phyloP scores from a whole-genome alignment of 1,284 basidiomycete genomes.

The Leccinum griseonigrum region DNA sequence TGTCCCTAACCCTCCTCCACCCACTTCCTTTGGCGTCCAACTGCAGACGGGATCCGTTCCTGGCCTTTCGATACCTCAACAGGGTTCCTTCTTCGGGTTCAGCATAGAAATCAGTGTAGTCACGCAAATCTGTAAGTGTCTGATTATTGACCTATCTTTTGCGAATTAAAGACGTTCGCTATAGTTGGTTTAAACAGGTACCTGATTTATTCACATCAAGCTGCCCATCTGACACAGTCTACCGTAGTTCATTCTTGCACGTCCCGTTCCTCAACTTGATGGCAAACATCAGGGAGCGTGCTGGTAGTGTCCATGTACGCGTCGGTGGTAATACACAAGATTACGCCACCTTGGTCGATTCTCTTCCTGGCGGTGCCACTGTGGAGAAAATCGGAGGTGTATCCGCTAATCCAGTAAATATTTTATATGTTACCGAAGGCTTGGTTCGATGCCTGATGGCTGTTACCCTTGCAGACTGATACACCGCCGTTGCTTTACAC shows the following conservation, averaged over 20 bases:
- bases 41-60: slow-evolving; percentile 39
- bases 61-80: slow-evolving; percentile 51
- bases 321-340: not conserved
- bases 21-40: slow-evolving; percentile 41
- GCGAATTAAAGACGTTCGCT: not conserved
- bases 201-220: too few relatives aligned
- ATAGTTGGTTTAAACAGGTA: slow-evolving; percentile 21
- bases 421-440: not conserved
- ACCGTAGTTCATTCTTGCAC: slow-evolving; percentile 26
- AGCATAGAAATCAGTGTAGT: slow-evolving; percentile 56
- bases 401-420: not conserved
- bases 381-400: not conserved
- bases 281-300: not conserved
- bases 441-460: not conserved
- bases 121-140: slow-evolving; percentile 41
- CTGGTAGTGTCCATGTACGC: not conserved
- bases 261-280: slow-evolving; percentile 50
- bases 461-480: not conserved
- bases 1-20: slow-evolving; percentile 39
- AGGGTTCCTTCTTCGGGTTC: slow-evolving; percentile 57
- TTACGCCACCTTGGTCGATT: not conserved
- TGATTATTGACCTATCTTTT: not conserved
- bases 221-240: slow-evolving; percentile 23
- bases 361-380: not conserved
- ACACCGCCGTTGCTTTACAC: not conserved